These are phyloP conservation scores for Metrosideros polymorpha DNA, from an alignment of 441 rosid genomes.

Conservation along the genomic window DNA sequence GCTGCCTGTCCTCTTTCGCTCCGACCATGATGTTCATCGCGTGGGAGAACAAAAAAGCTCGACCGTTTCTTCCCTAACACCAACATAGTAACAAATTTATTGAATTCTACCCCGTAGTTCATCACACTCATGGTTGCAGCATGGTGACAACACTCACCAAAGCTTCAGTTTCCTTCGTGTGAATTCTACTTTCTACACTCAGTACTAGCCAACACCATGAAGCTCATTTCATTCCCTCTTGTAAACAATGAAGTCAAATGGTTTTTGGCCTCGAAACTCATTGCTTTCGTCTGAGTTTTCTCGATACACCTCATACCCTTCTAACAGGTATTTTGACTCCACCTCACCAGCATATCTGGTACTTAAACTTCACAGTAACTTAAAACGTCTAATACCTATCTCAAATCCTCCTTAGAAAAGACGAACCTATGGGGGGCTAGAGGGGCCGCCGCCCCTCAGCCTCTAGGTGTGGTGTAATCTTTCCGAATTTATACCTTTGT, in stretches of 20 bases:
- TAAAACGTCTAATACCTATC: not conserved
- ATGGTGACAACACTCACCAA: not conserved
- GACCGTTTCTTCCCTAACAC: conserved; percentile 51
- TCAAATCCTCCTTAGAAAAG: not conserved
- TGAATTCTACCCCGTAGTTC: not conserved
- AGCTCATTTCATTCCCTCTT: not conserved
- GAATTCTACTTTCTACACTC: not conserved
- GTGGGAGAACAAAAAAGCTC: conserved; percentile 59
- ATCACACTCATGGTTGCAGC: not conserved
- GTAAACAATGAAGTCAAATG: not conserved
- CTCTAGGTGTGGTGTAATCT: not conserved
- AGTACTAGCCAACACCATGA: not conserved
- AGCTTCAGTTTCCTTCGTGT: not conserved
- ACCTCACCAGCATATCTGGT: not conserved
- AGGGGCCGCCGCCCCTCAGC: not conserved
- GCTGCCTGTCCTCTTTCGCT: conserved; percentile 51
- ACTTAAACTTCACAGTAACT: not conserved
- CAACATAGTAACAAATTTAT: not conserved
- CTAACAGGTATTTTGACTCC: not conserved
- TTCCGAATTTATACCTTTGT: not conserved
- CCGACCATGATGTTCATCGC: conserved; percentile 52
- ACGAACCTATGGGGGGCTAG: not conserved
- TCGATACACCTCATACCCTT: not conserved
- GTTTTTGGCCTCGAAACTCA: not conserved
- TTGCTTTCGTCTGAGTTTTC: not conserved